Evolutionary conservation across 306 rosid genomes (phyloP).

Genomic region (Ziziphus jujuba): DNA sequence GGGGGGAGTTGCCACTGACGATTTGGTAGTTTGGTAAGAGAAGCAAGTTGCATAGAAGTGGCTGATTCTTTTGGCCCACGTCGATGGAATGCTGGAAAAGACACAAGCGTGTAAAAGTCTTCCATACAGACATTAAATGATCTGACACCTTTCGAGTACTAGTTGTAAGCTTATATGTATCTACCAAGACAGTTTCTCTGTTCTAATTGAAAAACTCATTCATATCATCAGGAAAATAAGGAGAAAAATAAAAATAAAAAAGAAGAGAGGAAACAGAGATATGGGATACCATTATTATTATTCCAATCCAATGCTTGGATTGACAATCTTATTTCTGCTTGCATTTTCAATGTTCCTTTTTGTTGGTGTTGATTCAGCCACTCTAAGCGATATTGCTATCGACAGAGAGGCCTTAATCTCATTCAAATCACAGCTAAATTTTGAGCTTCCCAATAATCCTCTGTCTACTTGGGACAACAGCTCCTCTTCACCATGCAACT

Average conservation of each 20-base stretch:
- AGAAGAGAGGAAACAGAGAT: not conserved
- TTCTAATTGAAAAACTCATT: too few species aligned
- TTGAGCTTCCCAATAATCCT: conserved; percentile 24
- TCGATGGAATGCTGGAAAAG: too few species aligned
- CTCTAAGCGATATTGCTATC: conserved; percentile 35
- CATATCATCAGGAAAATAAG: too few species aligned
- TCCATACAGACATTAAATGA: too few species aligned
- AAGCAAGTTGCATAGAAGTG: too few species aligned
- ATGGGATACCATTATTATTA: conserved; percentile 36
- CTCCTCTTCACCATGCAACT: conserved; percentile 41
- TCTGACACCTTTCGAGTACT: too few species aligned
- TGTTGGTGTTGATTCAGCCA: conserved; percentile 31
- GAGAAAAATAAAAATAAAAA: not conserved
- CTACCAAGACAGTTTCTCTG: too few species aligned
- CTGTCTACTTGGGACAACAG: conserved; percentile 47
- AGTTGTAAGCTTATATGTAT: too few species aligned
- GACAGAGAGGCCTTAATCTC: conserved; percentile 66
- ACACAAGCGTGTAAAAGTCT: too few species aligned
- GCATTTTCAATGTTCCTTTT: conserved; percentile 1
- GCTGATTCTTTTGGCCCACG: too few species aligned
- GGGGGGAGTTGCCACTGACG: too few species aligned
- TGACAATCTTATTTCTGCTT: conserved; percentile 20
- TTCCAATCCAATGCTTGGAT: conserved; percentile 10
- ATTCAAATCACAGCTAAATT: conserved; percentile 40
- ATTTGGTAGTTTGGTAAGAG: too few species aligned